phyloP scores from a whole-genome alignment of 2,329 filamentous ascomycete genomes.

The Cladophialophora psammophila region DNA sequence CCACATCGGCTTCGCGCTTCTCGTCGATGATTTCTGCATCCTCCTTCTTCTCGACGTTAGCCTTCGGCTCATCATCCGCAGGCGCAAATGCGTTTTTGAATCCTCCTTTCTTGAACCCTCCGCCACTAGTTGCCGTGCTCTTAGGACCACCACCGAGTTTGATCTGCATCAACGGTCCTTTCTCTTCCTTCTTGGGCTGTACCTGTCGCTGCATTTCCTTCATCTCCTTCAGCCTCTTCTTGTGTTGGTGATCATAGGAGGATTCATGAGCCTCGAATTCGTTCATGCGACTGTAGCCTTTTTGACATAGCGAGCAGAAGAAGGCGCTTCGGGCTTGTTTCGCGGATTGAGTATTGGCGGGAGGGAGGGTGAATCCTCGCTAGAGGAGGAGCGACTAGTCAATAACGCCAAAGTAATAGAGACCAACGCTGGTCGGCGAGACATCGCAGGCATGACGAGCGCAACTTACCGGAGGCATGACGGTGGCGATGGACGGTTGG shows the following conservation, averaged over 20 bases:
- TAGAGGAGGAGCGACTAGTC: slow-evolving; percentile 31
- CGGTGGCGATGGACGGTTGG: not conserved
- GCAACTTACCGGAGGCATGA: slow-evolving; percentile 47
- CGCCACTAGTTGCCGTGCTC: slow-evolving; percentile 48
- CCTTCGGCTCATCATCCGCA: slow-evolving; percentile 40
- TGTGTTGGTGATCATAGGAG: slow-evolving; percentile 95
- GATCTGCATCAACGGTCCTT: slow-evolving; percentile 51
- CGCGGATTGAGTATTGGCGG: slow-evolving; percentile 66
- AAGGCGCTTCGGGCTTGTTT: slow-evolving; percentile 81
- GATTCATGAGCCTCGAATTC: slow-evolving; percentile 95
- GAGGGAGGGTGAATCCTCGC: slow-evolving; percentile 51
- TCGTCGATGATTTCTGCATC: slow-evolving; percentile 50
- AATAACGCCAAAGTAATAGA: slow-evolving; percentile 27
- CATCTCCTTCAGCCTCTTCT: slow-evolving; percentile 66
- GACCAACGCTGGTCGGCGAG: not conserved
- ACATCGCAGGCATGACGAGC: not conserved
- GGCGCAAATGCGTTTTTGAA: slow-evolving; percentile 76
- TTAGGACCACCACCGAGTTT: slow-evolving; percentile 42
- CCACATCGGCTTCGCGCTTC: slow-evolving; percentile 53
- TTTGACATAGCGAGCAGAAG: slow-evolving; percentile 86
- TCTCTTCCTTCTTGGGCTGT: slow-evolving; percentile 52
- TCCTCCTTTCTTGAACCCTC: slow-evolving; percentile 77
- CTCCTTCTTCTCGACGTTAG: slow-evolving; percentile 51
- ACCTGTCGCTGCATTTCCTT: slow-evolving; percentile 51
- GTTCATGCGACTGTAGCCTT: slow-evolving; percentile 93